Percentiles rank a stretch among this genome's conserved stretches.
Evolutionary conservation across 768 basidiomycete species (phyloP).

Genomic region (Lentinula guzmanii): DNA sequence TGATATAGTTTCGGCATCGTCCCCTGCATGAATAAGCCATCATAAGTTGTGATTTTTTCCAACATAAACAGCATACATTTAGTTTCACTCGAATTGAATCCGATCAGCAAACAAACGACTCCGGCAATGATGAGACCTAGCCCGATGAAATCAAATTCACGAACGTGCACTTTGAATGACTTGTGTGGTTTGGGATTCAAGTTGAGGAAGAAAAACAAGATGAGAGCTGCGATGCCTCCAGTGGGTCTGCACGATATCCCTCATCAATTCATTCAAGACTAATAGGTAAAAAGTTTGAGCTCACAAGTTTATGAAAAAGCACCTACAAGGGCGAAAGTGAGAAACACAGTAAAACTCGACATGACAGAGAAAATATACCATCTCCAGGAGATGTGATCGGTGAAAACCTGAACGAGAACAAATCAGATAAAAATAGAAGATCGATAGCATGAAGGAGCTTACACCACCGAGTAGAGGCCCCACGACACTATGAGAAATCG

Average conservation of each 20-base stretch:
- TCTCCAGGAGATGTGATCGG: constrained; percentile 74
- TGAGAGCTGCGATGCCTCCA: constrained; percentile 52
- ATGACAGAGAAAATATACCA: constrained; percentile 33
- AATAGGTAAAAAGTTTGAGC: background rate
- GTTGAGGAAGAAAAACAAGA: constrained; percentile 72
- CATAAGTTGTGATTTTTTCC: background rate
- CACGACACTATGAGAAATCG: constrained; percentile 6
- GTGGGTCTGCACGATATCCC: constrained; percentile 48
- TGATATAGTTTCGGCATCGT: constrained; percentile 50
- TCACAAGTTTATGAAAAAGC: constrained; percentile 48
- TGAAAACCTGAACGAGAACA: constrained; percentile 42
- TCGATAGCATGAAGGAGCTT: constrained; percentile 19
- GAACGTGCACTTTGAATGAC: constrained; percentile 50
- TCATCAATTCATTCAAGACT: background rate
- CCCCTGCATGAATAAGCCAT: constrained; percentile 20
- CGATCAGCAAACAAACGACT: constrained; percentile 63
- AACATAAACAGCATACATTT: constrained; percentile 31
- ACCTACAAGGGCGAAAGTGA: background rate
- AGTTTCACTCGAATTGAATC: constrained; percentile 66
- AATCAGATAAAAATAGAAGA: background rate
- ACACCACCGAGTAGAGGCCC: constrained; percentile 79
- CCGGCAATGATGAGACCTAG: constrained; percentile 57
- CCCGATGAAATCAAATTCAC: constrained; percentile 69
- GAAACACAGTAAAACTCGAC: background rate
- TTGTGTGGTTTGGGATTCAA: constrained; percentile 68